Conservation (phyloP, 2,329 filamentous ascomycete species). For the Colletotrichum viniferum region DNA sequence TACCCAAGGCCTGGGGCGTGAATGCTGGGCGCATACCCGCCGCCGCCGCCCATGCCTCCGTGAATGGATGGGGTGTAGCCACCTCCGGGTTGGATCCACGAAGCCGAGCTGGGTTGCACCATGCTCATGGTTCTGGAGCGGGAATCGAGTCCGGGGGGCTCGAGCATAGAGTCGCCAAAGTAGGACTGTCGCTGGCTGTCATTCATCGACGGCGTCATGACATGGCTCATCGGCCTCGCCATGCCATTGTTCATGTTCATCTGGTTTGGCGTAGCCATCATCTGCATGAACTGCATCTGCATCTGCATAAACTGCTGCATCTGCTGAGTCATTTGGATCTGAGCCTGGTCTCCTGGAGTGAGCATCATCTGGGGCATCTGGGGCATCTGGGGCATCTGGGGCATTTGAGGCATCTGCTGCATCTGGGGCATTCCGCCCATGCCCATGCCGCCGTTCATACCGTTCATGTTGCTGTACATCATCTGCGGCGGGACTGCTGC, state of each 20-base stretch:
- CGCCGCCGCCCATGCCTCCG: constrained; percentile 25
- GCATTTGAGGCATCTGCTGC: constrained; percentile 23
- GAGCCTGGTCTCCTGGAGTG: constrained; percentile 71
- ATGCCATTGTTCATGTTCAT: constrained; percentile 26
- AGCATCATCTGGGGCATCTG: constrained; percentile 47
- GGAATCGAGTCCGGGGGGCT: constrained; percentile 46
- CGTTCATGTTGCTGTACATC: constrained; percentile 39
- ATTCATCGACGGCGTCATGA: constrained; percentile 48
- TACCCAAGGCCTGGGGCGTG: constrained; percentile 65
- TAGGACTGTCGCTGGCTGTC: constrained; percentile 49
- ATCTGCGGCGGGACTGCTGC: constrained; percentile 50
- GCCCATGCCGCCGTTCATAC: constrained; percentile 7
- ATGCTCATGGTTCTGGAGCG: constrained; percentile 80
- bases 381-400: constrained; percentile 16
- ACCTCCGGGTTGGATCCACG: constrained; percentile 56
- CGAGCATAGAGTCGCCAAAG: constrained; percentile 50
- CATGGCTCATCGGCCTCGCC: constrained; percentile 38
- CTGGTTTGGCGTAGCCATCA: constrained; percentile 62
- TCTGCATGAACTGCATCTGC: constrained; percentile 94
- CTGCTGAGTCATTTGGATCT: constrained; percentile 81
- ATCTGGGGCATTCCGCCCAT: too few species aligned
- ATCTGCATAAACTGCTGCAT: constrained; percentile 91
- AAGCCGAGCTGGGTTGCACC: constrained; percentile 71
- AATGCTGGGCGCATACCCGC: constrained; percentile 57
- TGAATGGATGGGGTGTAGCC: constrained; percentile 56